A percentile compares a stretch with the other conserved stretches of the same genome.
These are phyloP conservation scores for Backusella parvicylindrica DNA, from an alignment of 192 early-diverging fungal species.

Conservation along the genomic window DNA sequence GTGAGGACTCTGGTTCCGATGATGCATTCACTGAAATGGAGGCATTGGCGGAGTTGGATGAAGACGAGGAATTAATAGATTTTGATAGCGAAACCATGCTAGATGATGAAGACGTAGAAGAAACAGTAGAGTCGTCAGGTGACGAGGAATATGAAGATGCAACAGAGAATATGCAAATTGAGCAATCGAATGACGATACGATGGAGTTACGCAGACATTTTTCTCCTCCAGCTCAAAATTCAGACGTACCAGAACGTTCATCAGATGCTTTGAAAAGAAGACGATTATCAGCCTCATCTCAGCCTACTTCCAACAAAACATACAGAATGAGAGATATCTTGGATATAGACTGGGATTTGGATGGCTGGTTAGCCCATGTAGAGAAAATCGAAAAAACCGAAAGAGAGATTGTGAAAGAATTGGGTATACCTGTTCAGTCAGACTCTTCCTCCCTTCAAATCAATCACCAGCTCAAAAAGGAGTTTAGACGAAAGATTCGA, in stretches of 20 bases:
- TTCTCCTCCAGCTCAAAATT: neutral
- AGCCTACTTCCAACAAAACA: neutral
- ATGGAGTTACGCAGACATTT: neutral
- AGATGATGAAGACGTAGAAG: slow-evolving; percentile 4
- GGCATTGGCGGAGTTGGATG: neutral
- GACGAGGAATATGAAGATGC: slow-evolving; percentile 8
- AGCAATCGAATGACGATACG: neutral
- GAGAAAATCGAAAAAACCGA: slow-evolving; percentile 24
- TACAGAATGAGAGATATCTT: slow-evolving; percentile 16
- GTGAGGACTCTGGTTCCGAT: neutral
- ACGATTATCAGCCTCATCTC: slow-evolving; percentile 6
- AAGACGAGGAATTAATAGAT: neutral
- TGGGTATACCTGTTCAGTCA: slow-evolving; percentile 11
- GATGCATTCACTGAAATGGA: slow-evolving; percentile 5
- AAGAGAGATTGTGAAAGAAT: neutral
- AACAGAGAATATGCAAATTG: neutral
- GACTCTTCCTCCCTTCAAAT: neutral
- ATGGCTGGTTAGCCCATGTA: slow-evolving; percentile 13
- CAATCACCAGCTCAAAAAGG: slow-evolving; percentile 21
- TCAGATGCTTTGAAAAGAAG: neutral
- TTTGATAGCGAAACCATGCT: neutral
- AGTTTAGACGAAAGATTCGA: slow-evolving; percentile 56
- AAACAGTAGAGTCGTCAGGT: neutral
- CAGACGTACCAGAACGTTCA: neutral
- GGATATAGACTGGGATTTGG: slow-evolving; percentile 25